Percentiles rank a stretch among this genome's conserved stretches.
phyloP scores from a whole-genome alignment of 2,329 filamentous ascomycete species.

The Alternaria panax region DNA sequence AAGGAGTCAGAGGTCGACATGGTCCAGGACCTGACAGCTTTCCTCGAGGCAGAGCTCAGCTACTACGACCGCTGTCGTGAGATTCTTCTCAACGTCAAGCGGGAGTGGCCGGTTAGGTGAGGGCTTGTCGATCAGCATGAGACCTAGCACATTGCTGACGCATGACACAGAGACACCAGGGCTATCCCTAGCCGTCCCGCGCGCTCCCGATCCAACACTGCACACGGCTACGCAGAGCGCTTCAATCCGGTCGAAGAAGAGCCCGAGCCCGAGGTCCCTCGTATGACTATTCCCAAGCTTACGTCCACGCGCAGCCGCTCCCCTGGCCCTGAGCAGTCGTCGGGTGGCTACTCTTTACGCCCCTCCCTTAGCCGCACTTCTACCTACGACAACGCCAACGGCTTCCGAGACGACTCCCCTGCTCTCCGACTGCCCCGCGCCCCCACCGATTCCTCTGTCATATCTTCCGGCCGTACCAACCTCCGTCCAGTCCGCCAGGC shows the following conservation, averaged over 20 bases:
- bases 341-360: constrained; percentile 50
- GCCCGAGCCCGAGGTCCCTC: constrained; percentile 58
- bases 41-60: constrained; percentile 86
- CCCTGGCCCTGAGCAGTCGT: constrained; percentile 43
- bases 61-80: constrained; percentile 93
- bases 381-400: constrained; percentile 65
- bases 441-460: constrained; percentile 62
- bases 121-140: constrained; percentile 23
- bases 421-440: constrained; percentile 59
- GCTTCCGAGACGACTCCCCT: constrained; percentile 62
- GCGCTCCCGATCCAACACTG: constrained; percentile 69
- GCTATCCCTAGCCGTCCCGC: constrained; percentile 49
- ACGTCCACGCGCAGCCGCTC: constrained; percentile 54
- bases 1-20: constrained; percentile 89
- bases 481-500: constrained; percentile 52
- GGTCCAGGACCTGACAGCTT: constrained; percentile 77
- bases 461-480: constrained; percentile 58
- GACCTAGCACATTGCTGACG: constrained; percentile 25
- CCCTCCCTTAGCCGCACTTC: constrained; percentile 60
- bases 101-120: constrained; percentile 72
- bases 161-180: constrained; percentile 32
- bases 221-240: constrained; percentile 68
- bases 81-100: constrained; percentile 74
- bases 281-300: constrained; percentile 54
- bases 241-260: constrained; percentile 66